Evolutionary conservation across 495 filamentous ascomycete genomes (phyloP), one percentile per base, ranked within the genome.

Genomic region (Penicillium longicatenatum): DNA sequence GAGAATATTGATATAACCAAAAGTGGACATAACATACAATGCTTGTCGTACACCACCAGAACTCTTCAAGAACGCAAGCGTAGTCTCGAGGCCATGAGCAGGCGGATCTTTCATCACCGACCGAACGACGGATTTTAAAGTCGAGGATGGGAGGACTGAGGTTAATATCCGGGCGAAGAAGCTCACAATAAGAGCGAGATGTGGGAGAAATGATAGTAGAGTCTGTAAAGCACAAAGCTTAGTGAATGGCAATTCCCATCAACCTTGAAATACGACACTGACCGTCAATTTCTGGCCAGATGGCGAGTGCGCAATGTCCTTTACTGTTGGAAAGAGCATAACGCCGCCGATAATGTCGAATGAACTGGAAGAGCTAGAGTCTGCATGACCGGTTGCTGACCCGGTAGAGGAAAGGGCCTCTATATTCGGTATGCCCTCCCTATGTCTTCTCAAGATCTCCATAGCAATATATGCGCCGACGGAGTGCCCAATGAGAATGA

Each of bases 401-500:
- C n/a, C n/a, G n/a, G n/a, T n/a, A 7, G 37, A 6, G 14, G 14
- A 2, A 39, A 6, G 16, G 16, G 5, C 22, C 21, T 54, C 11
- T 41, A 44, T 39, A 3, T 22, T 19, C 3, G 63, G 21, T 10
- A 4, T 45, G 17, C 50, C 55, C 50, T 76, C 66, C 11, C 73
- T 66, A 43, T 85, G 79, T 17, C 82, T 75, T 35, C 84, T 73
- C 26, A 91, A 76, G 8, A 90, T 68, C 71, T 94, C 90, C 60
- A 93, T 79, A n/a, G 83, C 70, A 9, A 96, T 87, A 67, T 89
- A 95, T 0, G 84, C 73, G 21, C 91, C 91, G 2, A 96, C 89
- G 0, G 90, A 93, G 67, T 96, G 91, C 1, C 90, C 91, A 26
- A 95, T 84, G 6, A 98, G 76, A 21, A 96, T 81, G 3, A 96